Base-by-base conservation (phyloP, 768 basidiomycete genomes). In the Clathrus columnatus region DNA sequence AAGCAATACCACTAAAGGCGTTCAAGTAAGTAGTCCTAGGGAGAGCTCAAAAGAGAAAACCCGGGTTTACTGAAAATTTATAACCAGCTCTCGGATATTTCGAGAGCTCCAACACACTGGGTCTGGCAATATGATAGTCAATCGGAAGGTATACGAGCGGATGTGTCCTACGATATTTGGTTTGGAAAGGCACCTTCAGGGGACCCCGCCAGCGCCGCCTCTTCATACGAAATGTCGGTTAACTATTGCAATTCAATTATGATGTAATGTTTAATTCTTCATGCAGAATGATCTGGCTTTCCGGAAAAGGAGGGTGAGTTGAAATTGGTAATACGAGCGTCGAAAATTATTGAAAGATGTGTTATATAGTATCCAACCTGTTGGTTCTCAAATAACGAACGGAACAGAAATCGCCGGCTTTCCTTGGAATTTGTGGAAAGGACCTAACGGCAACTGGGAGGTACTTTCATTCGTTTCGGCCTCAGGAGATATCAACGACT, bases 241-340 rank as follows among this genome's bases (percentile, higher is more conserved):
- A 16, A 29, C 11, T 32, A 14, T 23, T 5, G 14, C 29, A 30
- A 26, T 55, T 57, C 10, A 20, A 17, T 57, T 23, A 43, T 11
- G 16, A n/a, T 7, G 26, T 18, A 41, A 44, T n/a, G 21, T 21
- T 28, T 7, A 32, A 2, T 16, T 36, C 7, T 8, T 30, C 23
- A n/a, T 50, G 17, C 57, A 78, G 77, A 53, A 81, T 81, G 79
- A 79, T 81, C 57, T 81, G 80, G 80, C 73, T 81, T 24, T 80
- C 79, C 50, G 75, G 77, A 32, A 71, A 70, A 11, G 80, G 79
- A 63, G 75, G 75, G 79, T 80, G 63, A 57, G 72, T 53, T 36
- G 10, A 2, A 1, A 20, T 2, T 14, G 7, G 52, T 18, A 14
- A 56, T 43, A 29, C 30, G 27, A 7, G 1, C 7, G 8, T 50